phyloP scores from a whole-genome alignment of 2,329 filamentous ascomycete species.

The Chalaropsis ovoidea region DNA sequence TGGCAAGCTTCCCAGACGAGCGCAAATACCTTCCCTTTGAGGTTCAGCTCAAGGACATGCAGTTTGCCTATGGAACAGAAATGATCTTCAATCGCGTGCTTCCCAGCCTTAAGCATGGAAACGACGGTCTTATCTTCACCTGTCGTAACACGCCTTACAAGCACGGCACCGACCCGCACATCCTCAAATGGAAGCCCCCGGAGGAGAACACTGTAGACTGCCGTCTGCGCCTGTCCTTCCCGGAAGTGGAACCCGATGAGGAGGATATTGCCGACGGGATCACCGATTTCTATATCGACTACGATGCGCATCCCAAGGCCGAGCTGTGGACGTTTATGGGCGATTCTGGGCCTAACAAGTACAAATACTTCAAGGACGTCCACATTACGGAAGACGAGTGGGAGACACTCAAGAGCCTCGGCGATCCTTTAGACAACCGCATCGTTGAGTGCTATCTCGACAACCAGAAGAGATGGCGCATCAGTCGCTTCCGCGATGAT shows the following conservation, averaged over 20 bases:
- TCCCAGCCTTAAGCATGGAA: conserved; percentile 76
- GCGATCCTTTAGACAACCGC: conserved; percentile 68
- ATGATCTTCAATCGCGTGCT: conserved; percentile 87
- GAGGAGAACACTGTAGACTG: conserved; percentile 95
- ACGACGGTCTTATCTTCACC: conserved; percentile 97
- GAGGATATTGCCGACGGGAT: conserved; percentile 57
- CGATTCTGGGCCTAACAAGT: conserved; percentile 37
- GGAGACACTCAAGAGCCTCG: conserved; percentile 64
- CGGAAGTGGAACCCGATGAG: conserved; percentile 56
- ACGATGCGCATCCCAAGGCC: conserved; percentile 65
- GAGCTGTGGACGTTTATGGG: conserved; percentile 60
- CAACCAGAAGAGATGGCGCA: conserved; percentile 64
- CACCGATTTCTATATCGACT: conserved; percentile 59
- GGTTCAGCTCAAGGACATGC: conserved; percentile 79
- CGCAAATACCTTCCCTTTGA: conserved; percentile 63
- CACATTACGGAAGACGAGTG: conserved; percentile 67
- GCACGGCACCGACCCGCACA: conserved; percentile 83
- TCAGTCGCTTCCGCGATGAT: conserved; percentile 83
- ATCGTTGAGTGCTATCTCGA: conserved; percentile 89
- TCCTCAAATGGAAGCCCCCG: conserved; percentile 95
- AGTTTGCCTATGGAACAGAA: conserved; percentile 77
- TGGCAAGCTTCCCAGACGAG: conserved; percentile 59
- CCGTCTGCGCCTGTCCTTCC: conserved; percentile 67
- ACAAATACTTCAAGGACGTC: conserved; percentile 57
- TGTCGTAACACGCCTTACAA: conserved; percentile 78